Evolutionary conservation across 148 eudicot genomes (phyloP).

Genomic region (Hydrangea macrophylla): DNA sequence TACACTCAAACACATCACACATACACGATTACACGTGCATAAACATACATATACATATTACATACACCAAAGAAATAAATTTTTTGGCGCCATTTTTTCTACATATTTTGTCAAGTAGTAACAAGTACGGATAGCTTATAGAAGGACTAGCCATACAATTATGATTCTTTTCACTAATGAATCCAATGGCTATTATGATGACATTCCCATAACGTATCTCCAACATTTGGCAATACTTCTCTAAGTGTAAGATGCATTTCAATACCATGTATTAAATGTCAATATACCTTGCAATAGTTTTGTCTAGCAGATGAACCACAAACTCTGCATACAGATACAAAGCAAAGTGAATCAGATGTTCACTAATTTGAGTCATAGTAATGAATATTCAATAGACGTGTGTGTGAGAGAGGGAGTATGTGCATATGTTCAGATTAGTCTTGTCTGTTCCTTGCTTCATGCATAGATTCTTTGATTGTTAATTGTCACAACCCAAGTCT

Average conservation of each 20-base stretch:
- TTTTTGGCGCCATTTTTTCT: too few relatives aligned
- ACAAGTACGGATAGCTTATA: not conserved
- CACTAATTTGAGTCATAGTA: not conserved
- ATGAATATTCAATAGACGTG: not conserved
- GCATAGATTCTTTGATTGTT: too few relatives aligned
- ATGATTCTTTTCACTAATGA: not conserved
- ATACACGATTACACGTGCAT: too few relatives aligned
- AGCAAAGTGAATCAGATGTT: not conserved
- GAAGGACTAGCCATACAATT: too few relatives aligned
- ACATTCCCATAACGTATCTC: not conserved
- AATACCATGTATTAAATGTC: not conserved
- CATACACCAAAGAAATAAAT: too few relatives aligned
- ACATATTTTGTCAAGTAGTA: not conserved
- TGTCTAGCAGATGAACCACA: slow-evolving; percentile 54
- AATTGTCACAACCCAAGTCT: too few relatives aligned
- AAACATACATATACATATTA: too few relatives aligned
- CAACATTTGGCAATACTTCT: not conserved
- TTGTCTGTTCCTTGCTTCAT: too few relatives aligned
- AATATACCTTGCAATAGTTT: slow-evolving; percentile 51
- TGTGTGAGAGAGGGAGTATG: not conserved
- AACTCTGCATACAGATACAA: slow-evolving; percentile 40
- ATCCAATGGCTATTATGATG: not conserved
- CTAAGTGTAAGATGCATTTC: not conserved
- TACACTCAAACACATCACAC: too few relatives aligned
- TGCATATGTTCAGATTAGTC: too few relatives aligned